Percentiles rank a stretch among this genome's conserved stretches.
phyloP scores from a whole-genome alignment of 139 green algal genomes.

The Auxenochlorella pyrenoidosa region DNA sequence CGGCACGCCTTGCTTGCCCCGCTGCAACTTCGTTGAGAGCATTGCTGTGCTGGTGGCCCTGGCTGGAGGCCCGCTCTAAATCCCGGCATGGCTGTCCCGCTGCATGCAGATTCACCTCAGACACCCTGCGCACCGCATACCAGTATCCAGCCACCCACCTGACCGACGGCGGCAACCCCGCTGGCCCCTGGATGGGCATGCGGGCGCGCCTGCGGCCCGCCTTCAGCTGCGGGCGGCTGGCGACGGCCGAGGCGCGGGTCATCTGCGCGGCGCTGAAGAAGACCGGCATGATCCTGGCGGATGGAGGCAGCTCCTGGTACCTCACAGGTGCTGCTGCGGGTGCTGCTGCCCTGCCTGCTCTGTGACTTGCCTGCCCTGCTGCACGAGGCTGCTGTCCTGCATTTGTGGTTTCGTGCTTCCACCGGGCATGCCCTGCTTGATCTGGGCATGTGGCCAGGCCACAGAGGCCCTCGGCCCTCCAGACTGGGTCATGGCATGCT shows the following conservation, averaged over 20 bases:
- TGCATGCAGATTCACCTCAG: background rate
- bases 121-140: background rate
- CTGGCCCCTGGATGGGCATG: constrained; percentile 1
- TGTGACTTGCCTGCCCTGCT: no score
- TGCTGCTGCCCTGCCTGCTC: no score
- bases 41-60: background rate
- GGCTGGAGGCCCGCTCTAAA: no score
- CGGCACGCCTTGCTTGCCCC: no score
- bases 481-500: no score
- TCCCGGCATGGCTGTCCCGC: background rate
- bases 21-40: no score
- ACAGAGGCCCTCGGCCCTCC: no score
- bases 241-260: background rate
- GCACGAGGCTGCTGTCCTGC: no score
- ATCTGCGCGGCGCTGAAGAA: background rate
- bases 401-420: no score
- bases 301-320: background rate
- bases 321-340: background rate
- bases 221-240: background rate
- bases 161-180: background rate
- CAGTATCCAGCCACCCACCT: constrained; percentile 3
- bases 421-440: no score
- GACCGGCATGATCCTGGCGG: background rate
- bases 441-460: no score
- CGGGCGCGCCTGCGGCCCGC: background rate